Evolutionary conservation across 2,329 filamentous ascomycete genomes (phyloP), one percentile per base, ranked within the genome.

Genomic region (Neospermospora avenae): DNA sequence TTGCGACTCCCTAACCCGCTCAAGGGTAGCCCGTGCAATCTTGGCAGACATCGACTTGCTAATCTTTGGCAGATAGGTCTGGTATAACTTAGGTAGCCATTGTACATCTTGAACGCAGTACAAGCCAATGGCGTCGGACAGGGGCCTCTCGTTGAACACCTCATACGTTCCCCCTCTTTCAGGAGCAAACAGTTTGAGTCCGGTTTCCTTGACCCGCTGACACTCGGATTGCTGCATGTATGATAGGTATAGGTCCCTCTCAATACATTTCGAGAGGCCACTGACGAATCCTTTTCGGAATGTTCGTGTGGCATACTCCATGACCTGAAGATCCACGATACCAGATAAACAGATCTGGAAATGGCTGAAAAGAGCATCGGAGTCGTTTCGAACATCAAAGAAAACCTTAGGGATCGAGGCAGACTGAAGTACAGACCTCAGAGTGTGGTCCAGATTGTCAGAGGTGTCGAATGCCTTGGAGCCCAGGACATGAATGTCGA

Each of bases 341-440:
- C 80, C 77, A 0, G 64, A 60, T 0, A 86, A 65, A 0, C 58
- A 24, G 61, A 86, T 73, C 0, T 67, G 42, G 62, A 72, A 84
- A 35, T 76, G 78, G 46, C 45, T 67, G 66, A 74, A 83, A 0
- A 87, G 70, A 0, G 83, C 82, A 64, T 85, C 80, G 0, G 83
- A 82, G 65, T 85, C 81, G 63, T 81, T 82, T 2, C 82, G 80
- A 16, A 86, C 74, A 61, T 87, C 83, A 65, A 84, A 86, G 61
- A 86, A 77, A 31, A 80, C 78, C 63, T 86, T 85, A 0, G 72
- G 69, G 16, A 80, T 77, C 0, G 49, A 8, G 0, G 62, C 6
- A 0, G 73, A 76, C 68, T 85, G 78, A 0, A 85, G 68, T 10
- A 85, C 75, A 0, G 51, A 46, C 61, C 77, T 76, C 1, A 79